Evolutionary conservation across 371 early-diverging fungal species (phyloP), one percentile per base, ranked within the genome.

Genomic region (Lichtheimia corymbifera): DNA sequence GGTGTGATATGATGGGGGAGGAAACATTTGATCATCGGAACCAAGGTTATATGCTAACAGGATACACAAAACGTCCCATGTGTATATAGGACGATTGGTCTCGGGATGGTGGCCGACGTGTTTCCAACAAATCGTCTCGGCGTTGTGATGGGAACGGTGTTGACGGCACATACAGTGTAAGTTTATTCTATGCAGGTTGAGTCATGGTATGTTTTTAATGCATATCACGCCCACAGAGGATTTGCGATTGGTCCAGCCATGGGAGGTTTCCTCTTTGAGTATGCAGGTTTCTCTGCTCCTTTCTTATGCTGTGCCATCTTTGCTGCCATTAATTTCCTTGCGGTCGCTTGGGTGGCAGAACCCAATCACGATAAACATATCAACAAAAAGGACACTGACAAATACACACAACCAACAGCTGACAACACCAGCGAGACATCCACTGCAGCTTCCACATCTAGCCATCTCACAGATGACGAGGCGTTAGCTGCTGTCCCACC

Each of bases 61-160:
- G 35, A 4, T 35, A 28, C 7, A 28, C 28, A 28, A 28, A 5
- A 28, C 18, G 27, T 44, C 24, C n/a, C 28, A 6, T 18, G 54
- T 41, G 11, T 41, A 47, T 45, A 53, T 30, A 85, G 86, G 86
- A 84, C 90, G 1, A 83, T 92, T 53, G 89, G 91, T 14, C 69
- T 91, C 47, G 88, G 88, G 5, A 80, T 91, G 79, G 63, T 94
- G 12, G 93, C 93, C 9, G 95, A 95, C 67, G 87, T 88, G 0
- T 90, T 89, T 58, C 84, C 91, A 3, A 82, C 86, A 25, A 79
- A 86, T 35, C 68, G 63, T 17, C 67, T 93, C 5, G 95, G 93
- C 22, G 71, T 80, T 14, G 91, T 88, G 5, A 92, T 95, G 87
- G 90, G 92, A 11, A 82, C 88, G 2, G 87, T 90, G 0, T 70